These are phyloP conservation scores for Acacia pycnantha DNA, from an alignment of 331 rosid genomes.

Conservation along the genomic window DNA sequence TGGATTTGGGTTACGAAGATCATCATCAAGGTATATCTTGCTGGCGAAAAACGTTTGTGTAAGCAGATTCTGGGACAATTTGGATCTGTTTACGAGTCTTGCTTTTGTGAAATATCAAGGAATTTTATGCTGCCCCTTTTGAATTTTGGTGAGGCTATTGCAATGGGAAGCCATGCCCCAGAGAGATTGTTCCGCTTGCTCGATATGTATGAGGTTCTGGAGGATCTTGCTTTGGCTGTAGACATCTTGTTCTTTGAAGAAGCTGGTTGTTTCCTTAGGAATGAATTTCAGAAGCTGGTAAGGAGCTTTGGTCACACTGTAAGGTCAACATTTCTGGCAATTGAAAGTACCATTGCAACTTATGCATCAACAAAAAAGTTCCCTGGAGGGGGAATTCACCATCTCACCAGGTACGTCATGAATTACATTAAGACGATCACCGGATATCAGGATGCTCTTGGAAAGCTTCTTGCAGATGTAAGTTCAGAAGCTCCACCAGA, in stretches of 20 bases:
- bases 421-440: conserved; percentile 48
- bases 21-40: conserved; percentile 53
- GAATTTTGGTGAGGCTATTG: conserved; percentile 61
- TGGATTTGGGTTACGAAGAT: conserved; percentile 53
- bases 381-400: conserved; percentile 64
- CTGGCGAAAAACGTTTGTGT: conserved; percentile 52
- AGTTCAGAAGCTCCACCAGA: conserved; percentile 6
- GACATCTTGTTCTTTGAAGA: conserved; percentile 51
- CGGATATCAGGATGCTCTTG: conserved; percentile 40
- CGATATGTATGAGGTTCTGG: conserved; percentile 63
- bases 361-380: conserved; percentile 38
- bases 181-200: conserved; percentile 61
- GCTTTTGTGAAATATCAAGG: conserved; percentile 56
- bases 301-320: conserved; percentile 36
- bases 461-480: conserved; percentile 42
- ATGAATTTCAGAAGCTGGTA: conserved; percentile 47
- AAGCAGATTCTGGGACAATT: conserved; percentile 48
- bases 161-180: conserved; percentile 44
- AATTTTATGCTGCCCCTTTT: conserved; percentile 40
- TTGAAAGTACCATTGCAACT: conserved; percentile 47
- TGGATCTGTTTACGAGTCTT: conserved; percentile 33
- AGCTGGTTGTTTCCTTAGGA: conserved; percentile 36
- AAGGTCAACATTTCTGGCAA: conserved; percentile 46
- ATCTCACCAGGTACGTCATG: conserved; percentile 67
- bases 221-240: conserved; percentile 38